Conservation (phyloP, 139 green algal genomes). For the Volvox africanus region DNA sequence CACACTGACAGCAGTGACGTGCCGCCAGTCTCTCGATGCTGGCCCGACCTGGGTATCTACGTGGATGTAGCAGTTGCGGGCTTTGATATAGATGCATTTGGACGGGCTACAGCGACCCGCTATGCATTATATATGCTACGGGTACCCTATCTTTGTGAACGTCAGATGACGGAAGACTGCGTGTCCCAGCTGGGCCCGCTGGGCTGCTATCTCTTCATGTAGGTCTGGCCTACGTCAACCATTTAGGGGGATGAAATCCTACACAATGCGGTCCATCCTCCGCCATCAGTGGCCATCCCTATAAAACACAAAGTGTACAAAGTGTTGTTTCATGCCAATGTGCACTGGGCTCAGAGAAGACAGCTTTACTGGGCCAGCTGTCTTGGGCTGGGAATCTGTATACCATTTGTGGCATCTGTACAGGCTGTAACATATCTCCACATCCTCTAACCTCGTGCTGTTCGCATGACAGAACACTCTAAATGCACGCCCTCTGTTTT, state of each 20-base stretch:
- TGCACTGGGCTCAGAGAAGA: too few relatives aligned
- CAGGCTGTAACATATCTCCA: too few relatives aligned
- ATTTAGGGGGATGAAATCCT: not conserved
- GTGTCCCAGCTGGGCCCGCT: constrained; percentile 23
- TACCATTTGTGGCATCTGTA: too few relatives aligned
- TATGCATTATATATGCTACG: constrained; percentile 30
- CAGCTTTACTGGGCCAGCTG: too few relatives aligned
- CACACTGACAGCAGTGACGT: not conserved
- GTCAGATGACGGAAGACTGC: constrained; percentile 37
- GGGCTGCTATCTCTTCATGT: constrained; percentile 43
- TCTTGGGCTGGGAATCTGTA: too few relatives aligned
- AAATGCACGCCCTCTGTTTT: too few relatives aligned
- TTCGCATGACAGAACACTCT: too few relatives aligned
- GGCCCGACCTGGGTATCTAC: constrained; percentile 34
- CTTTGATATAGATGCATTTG: constrained; percentile 30
- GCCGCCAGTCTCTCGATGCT: constrained; percentile 20
- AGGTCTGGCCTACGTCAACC: not conserved
- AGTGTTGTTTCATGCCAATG: too few relatives aligned
- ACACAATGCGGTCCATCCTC: not conserved
- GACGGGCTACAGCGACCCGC: constrained; percentile 13
- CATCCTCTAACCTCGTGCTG: too few relatives aligned
- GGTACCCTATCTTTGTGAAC: constrained; percentile 19
- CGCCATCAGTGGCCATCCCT: not conserved
- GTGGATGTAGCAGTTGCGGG: constrained; percentile 16
- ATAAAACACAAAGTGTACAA: too few relatives aligned